A percentile compares a stretch with the other conserved stretches of the same genome.
phyloP scores from a whole-genome alignment of 768 basidiomycete genomes.

The Gymnopilus junonius region DNA sequence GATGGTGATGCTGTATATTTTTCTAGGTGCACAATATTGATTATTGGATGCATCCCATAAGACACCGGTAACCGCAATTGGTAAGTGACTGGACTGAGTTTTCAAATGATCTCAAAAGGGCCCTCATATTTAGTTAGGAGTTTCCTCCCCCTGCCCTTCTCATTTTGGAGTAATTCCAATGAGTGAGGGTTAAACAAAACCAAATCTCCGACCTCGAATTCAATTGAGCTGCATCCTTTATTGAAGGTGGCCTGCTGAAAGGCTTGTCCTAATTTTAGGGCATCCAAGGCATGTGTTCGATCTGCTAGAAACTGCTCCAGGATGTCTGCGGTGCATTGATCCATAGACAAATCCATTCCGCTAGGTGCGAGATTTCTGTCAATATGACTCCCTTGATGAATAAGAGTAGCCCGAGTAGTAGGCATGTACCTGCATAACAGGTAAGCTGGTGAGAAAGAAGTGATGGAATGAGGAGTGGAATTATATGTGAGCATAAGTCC shows the following conservation, averaged over 20 bases:
- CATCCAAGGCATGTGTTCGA: constrained; percentile 14
- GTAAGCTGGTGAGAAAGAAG: constrained; percentile 31
- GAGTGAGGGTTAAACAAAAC: constrained; percentile 31
- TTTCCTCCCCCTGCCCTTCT: no score
- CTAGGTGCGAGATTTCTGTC: background rate
- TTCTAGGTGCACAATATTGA: constrained; percentile 38
- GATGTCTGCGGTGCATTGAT: constrained; percentile 1
- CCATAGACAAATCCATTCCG: background rate
- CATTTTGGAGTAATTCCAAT: constrained; percentile 20
- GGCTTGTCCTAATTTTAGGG: constrained; percentile 13
- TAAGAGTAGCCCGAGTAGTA: constrained; percentile 13
- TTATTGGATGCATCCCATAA: constrained; percentile 33
- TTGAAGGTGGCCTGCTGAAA: constrained; percentile 23
- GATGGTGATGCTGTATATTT: constrained; percentile 25
- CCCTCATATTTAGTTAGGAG: constrained; percentile 32
- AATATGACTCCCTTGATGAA: background rate
- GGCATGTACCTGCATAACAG: constrained; percentile 31
- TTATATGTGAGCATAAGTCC: constrained; percentile 35
- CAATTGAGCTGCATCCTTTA: constrained; percentile 2
- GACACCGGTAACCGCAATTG: constrained; percentile 30
- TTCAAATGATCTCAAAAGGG: constrained; percentile 31
- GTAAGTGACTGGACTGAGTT: no score
- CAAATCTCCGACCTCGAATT: constrained; percentile 32
- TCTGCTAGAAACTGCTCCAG: constrained; percentile 15
- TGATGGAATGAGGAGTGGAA: constrained; percentile 29